A percentile compares a stretch with the other conserved stretches of the same genome.
These are phyloP conservation scores for Ascoidea tarda DNA, from an alignment of 805 yeast species.

Conservation along the genomic window DNA sequence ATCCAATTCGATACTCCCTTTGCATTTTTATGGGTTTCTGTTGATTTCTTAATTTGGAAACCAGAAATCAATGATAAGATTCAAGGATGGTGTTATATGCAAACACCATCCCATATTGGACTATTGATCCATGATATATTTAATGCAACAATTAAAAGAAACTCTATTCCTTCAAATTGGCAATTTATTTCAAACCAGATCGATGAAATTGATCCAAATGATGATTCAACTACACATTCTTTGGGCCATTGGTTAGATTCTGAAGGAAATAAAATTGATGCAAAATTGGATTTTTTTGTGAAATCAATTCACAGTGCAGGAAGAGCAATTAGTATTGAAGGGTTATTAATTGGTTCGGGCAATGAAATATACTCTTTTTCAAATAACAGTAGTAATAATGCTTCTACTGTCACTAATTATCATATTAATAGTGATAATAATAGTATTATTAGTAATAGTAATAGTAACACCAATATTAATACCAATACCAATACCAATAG, in stretches of 20 bases:
- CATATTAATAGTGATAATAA: no score
- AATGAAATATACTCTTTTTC: constrained; percentile 23
- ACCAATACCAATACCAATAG: no score
- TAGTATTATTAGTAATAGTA: no score
- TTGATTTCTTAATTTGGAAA: constrained; percentile 76
- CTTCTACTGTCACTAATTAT: no score
- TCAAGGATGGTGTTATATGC: constrained; percentile 84
- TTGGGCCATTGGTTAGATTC: constrained; percentile 85
- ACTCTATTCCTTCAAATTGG: constrained; percentile 81
- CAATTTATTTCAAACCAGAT: constrained; percentile 66
- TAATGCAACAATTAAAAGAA: constrained; percentile 82
- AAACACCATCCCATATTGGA: constrained; percentile 91
- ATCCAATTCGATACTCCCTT: constrained; percentile 76
- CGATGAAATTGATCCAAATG: constrained; percentile 30
- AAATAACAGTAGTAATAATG: not conserved
- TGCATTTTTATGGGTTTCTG: constrained; percentile 75
- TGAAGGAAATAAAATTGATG: constrained; percentile 62
- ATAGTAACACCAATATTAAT: no score
- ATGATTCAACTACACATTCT: constrained; percentile 21
- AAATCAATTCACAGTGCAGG: constrained; percentile 65
- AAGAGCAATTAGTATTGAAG: constrained; percentile 73
- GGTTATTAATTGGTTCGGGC: constrained; percentile 59
- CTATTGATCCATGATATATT: constrained; percentile 83
- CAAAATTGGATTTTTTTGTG: constrained; percentile 65
- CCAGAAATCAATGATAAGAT: constrained; percentile 79